These are phyloP conservation scores for Suillus hirtellus DNA, from an alignment of 768 basidiomycete genomes.

Conservation along the genomic window DNA sequence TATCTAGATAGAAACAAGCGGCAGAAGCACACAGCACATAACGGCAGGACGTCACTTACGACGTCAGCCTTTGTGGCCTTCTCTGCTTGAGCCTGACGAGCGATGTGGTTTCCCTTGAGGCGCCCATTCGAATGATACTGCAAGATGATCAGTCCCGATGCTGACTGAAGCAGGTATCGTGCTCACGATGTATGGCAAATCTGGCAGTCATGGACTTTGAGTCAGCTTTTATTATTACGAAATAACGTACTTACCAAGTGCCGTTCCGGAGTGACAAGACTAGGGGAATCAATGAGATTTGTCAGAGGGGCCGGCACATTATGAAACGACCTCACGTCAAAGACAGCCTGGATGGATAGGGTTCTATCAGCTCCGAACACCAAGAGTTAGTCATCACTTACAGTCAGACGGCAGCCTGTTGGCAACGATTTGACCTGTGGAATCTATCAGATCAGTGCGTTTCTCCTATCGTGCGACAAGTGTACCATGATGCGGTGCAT, in stretches of 20 bases:
- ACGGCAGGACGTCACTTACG: conserved; percentile 29
- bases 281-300: conserved; percentile 18
- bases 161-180: neutral
- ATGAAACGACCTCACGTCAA: conserved; percentile 41
- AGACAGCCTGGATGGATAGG: conserved; percentile 36
- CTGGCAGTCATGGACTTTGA: conserved; percentile 9
- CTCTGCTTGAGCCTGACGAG: conserved; percentile 28
- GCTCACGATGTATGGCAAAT: conserved; percentile 31
- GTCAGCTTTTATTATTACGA: neutral
- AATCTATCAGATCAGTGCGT: neutral
- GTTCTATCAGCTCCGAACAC: neutral
- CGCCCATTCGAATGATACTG: conserved; percentile 65
- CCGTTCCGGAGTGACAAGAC: conserved; percentile 53
- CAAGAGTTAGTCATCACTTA: conserved; percentile 15
- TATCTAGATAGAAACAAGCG: conserved; percentile 41
- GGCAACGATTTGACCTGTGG: conserved; percentile 53
- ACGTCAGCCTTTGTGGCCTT: conserved; percentile 73
- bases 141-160: neutral
- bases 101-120: conserved; percentile 46
- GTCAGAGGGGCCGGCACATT: neutral
- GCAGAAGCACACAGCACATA: neutral
- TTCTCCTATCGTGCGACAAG: neutral
- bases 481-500: conserved; percentile 45
- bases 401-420: conserved; percentile 66
- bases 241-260: conserved; percentile 36